phyloP scores from a whole-genome alignment of 2,329 filamentous ascomycete species.

The Nothopassalora personata region DNA sequence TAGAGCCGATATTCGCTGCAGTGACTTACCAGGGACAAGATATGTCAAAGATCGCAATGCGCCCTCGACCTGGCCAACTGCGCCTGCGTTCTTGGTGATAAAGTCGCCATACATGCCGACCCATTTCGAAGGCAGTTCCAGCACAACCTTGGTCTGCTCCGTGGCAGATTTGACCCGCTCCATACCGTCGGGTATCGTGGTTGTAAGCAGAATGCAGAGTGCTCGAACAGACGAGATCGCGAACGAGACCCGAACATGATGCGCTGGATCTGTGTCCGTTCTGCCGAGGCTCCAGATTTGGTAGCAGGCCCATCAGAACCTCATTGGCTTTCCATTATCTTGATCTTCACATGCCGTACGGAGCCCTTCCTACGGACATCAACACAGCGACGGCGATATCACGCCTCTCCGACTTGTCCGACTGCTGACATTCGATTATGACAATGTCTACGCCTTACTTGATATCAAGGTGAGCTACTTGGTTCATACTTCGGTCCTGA shows the following conservation, averaged over 20 bases:
- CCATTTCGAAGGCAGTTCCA: conserved; percentile 30
- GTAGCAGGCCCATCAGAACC: neutral
- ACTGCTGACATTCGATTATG: neutral
- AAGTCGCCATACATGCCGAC: conserved; percentile 71
- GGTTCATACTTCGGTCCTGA: neutral
- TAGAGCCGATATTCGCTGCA: neutral
- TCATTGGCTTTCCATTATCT: neutral
- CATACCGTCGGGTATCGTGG: conserved; percentile 17
- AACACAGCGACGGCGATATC: neutral
- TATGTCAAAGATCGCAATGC: conserved; percentile 89
- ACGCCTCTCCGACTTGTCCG: neutral
- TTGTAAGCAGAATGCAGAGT: neutral
- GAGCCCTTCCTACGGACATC: neutral
- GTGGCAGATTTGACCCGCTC: conserved; percentile 27
- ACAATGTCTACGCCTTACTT: conserved; percentile 6
- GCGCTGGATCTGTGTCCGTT: neutral
- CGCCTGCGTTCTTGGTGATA: conserved; percentile 88
- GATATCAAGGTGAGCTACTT: conserved; percentile 6
- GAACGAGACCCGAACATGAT: neutral
- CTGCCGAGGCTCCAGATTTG: neutral
- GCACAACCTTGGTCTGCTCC: conserved; percentile 26
- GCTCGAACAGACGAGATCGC: neutral
- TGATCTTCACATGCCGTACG: neutral
- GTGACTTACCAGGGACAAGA: conserved; percentile 69
- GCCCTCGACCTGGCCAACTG: conserved; percentile 92